phyloP scores from a whole-genome alignment of 768 basidiomycete species.

The Amanita fuliginea region DNA sequence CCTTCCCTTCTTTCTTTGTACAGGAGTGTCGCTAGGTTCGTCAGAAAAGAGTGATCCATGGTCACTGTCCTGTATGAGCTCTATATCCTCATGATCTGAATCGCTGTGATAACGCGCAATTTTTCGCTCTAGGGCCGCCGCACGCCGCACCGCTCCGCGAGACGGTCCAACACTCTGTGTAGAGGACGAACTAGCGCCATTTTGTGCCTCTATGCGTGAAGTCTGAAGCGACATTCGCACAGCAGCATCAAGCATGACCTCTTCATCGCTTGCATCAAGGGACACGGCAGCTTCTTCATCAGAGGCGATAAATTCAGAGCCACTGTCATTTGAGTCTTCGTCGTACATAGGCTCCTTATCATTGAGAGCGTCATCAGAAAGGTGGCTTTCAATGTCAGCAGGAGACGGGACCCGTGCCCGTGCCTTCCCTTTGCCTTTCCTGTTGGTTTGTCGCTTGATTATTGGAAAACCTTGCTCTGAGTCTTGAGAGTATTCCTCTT shows the following conservation, averaged over 20 bases:
- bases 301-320: constrained; percentile 48
- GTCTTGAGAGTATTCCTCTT: neutral
- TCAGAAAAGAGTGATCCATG: constrained; percentile 16
- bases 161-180: constrained; percentile 23
- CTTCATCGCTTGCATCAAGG: constrained; percentile 31
- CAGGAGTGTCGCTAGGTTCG: constrained; percentile 25
- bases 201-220: constrained; percentile 12
- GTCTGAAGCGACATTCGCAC: constrained; percentile 40
- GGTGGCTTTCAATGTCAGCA: constrained; percentile 19
- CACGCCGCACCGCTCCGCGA: constrained; percentile 29
- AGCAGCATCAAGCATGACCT: constrained; percentile 46
- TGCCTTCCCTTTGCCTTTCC: constrained; percentile 27
- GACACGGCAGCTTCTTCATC: constrained; percentile 21
- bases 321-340: constrained; percentile 45
- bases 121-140: constrained; percentile 46
- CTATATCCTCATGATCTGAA: constrained; percentile 16
- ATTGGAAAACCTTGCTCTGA: neutral
- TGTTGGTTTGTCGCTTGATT: constrained; percentile 15
- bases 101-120: constrained; percentile 17
- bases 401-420: constrained; percentile 11
- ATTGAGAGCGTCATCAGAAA: constrained; percentile 12
- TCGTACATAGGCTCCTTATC: constrained; percentile 7
- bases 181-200: constrained; percentile 27
- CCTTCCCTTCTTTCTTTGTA: constrained; percentile 13
- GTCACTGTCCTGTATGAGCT: constrained; percentile 17